Evolutionary conservation across 495 filamentous ascomycete genomes (phyloP).

Genomic region (Letharia lupina): DNA sequence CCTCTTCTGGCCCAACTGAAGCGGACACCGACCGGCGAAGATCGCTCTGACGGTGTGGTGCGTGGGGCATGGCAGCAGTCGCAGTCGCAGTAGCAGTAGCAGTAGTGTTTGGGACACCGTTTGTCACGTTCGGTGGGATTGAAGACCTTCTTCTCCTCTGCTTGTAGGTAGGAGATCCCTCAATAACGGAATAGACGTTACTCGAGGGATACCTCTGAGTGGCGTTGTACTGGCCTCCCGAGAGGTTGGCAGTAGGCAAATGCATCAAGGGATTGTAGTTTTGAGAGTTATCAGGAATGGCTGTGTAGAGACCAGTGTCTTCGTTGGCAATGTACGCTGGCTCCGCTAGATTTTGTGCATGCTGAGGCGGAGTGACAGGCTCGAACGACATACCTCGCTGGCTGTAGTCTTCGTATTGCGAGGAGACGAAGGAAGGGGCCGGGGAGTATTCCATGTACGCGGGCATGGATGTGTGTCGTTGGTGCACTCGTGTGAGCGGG

Average conservation of each 20-base stretch:
- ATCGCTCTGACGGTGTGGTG: slow-evolving; percentile 71
- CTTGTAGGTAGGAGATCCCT: slow-evolving; percentile 98
- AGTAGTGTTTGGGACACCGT: slow-evolving; percentile 53
- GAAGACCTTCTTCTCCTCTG: slow-evolving; percentile 89
- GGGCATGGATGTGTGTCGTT: slow-evolving; percentile 93
- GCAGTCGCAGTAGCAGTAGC: slow-evolving; percentile 37
- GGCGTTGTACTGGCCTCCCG: slow-evolving; percentile 62
- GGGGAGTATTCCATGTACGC: slow-evolving; percentile 97
- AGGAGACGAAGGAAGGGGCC: slow-evolving; percentile 93
- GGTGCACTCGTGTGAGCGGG: slow-evolving; percentile 68
- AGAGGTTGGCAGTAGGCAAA: slow-evolving; percentile 77
- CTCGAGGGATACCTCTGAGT: slow-evolving; percentile 62
- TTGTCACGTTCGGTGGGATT: slow-evolving; percentile 60
- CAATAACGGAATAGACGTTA: slow-evolving; percentile 89
- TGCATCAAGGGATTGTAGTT: slow-evolving; percentile 79
- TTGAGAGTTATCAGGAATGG: slow-evolving; percentile 68
- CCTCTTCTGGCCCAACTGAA: slow-evolving; percentile 69
- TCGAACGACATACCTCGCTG: slow-evolving; percentile 93
- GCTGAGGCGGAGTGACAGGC: slow-evolving; percentile 90
- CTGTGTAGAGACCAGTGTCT: slow-evolving; percentile 90
- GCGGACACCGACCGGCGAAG: slow-evolving; percentile 84
- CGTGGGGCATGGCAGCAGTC: slow-evolving; percentile 41
- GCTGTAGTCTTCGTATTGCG: slow-evolving; percentile 95
- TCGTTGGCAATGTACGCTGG: slow-evolving; percentile 97
- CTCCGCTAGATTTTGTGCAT: slow-evolving; percentile 69